phyloP scores from a whole-genome alignment of 495 filamentous ascomycete genomes.

The Tirmania nivea region DNA sequence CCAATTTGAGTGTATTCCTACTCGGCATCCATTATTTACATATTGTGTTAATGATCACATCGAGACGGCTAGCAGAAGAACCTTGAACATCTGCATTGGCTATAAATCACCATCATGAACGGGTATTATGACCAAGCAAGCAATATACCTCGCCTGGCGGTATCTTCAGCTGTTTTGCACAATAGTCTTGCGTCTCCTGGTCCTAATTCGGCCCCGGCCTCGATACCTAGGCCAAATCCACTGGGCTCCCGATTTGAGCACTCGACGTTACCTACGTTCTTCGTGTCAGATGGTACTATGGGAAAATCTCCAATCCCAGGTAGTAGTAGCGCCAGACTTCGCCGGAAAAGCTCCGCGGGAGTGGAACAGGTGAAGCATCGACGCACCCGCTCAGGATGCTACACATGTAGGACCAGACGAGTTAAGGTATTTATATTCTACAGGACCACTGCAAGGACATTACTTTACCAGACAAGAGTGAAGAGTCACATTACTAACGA shows the following conservation, averaged over 20 bases:
- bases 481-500: not conserved
- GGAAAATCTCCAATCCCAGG: not conserved
- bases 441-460: not conserved
- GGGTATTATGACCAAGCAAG: not conserved
- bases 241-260: not conserved
- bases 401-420: conserved; percentile 69
- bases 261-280: not conserved
- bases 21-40: no score
- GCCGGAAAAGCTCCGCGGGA: conserved; percentile 35
- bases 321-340: conserved; percentile 22
- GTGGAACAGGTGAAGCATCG: conserved; percentile 78
- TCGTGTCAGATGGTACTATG: not conserved
- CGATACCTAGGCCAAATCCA: not conserved
- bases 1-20: no score
- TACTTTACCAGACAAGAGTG: not conserved
- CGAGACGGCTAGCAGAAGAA: no score
- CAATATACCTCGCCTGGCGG: not conserved
- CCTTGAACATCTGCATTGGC: no score
- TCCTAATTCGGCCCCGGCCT: not conserved
- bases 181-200: not conserved
- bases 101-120: not conserved
- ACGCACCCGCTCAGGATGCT: conserved; percentile 82
- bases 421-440: conserved; percentile 48
- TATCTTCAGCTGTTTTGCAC: not conserved
- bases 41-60: no score